These are phyloP conservation scores for Eucalyptus dawsonii DNA, from an alignment of 345 rosid genomes.

Conservation along the genomic window DNA sequence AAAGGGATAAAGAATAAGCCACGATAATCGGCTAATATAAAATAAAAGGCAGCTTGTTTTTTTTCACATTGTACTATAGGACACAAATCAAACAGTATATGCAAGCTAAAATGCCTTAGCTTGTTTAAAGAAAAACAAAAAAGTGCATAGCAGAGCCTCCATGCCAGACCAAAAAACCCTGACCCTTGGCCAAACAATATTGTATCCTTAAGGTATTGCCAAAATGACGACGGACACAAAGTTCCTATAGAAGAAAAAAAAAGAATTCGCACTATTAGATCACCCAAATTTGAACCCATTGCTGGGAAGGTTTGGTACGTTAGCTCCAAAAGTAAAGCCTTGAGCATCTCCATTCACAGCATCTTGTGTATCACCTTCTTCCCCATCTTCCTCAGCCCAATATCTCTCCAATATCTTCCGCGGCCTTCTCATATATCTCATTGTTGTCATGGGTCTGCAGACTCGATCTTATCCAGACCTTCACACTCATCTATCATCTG, in stretches of 20 bases:
- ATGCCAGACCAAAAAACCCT: constrained; percentile 30
- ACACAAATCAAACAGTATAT: not conserved
- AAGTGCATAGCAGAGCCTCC: constrained; percentile 10
- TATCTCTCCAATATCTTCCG: constrained; percentile 70
- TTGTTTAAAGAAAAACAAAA: not conserved
- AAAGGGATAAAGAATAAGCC: not conserved
- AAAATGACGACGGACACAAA: not conserved
- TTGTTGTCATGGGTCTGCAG: constrained; percentile 77
- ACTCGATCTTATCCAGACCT: constrained; percentile 69
- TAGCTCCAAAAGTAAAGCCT: constrained; percentile 38
- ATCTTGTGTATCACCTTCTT: constrained; percentile 26
- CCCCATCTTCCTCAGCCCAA: constrained; percentile 75
- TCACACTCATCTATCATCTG: constrained; percentile 69
- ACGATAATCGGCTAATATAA: not conserved
- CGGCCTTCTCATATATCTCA: constrained; percentile 75
- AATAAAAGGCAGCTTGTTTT: not conserved
- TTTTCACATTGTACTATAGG: not conserved
- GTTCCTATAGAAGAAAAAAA: not conserved
- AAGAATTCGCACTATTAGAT: constrained; percentile 1
- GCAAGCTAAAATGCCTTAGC: not conserved
- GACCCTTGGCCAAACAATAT: constrained; percentile 9
- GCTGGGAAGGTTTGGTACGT: constrained; percentile 32
- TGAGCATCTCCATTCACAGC: constrained; percentile 23
- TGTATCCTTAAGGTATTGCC: not conserved
- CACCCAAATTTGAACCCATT: constrained; percentile 72